These are phyloP conservation scores for Trametes cinnabarina DNA, from an alignment of 768 basidiomycete genomes.

Conservation along the genomic window DNA sequence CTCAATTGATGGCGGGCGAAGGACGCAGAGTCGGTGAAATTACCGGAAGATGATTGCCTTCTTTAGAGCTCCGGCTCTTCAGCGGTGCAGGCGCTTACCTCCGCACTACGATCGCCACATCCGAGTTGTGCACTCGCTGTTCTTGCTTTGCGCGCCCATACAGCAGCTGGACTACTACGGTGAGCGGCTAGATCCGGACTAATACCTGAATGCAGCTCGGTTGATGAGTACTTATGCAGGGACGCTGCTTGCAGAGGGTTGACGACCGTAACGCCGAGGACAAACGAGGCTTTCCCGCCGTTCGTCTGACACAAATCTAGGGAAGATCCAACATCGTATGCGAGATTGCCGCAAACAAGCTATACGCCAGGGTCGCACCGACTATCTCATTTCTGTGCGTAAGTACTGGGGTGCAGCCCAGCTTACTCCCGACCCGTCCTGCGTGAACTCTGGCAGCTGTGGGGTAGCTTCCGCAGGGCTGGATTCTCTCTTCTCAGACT, in stretches of 20 bases:
- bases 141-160: too few relatives aligned
- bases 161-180: too few relatives aligned
- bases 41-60: not conserved
- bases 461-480: not conserved
- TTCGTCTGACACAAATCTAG: constrained; percentile 4
- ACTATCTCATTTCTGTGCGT: constrained; percentile 1
- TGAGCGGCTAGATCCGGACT: too few relatives aligned
- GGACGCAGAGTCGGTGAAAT: not conserved
- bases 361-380: not conserved
- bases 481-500: not conserved
- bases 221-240: too few relatives aligned
- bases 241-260: too few relatives aligned
- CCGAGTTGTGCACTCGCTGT: too few relatives aligned
- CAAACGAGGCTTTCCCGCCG: not conserved
- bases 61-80: not conserved
- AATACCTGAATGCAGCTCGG: too few relatives aligned
- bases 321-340: not conserved
- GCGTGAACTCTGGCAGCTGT: not conserved
- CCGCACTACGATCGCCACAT: not conserved
- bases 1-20: constrained; percentile 8
- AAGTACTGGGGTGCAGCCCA: not conserved
- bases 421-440: not conserved
- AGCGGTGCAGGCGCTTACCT: constrained; percentile 7
- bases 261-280: not conserved
- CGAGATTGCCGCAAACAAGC: constrained; percentile 9